Base-by-base conservation (phyloP, 495 filamentous ascomycete species). In the Jackrogersella minutella region DNA sequence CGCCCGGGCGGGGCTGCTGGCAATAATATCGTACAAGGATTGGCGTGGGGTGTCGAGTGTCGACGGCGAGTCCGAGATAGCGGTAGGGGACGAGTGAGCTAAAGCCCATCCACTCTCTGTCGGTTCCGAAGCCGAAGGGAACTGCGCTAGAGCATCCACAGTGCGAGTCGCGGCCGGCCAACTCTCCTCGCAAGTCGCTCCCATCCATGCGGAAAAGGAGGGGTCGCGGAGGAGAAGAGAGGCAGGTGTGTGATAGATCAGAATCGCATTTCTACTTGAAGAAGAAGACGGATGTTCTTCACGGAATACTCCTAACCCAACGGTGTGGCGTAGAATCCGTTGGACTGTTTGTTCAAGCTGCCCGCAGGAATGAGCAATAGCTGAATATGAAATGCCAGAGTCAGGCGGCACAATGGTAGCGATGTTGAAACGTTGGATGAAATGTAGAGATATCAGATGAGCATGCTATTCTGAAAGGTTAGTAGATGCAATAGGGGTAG, bases 361-460 rank as follows among this genome's bases (percentile, higher is more conserved):
- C 13, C 44, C 44, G 26, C 44, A 17, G 1, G 44, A 14, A 2
- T 24, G 17, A 7, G 44, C 44, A 2, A 49, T 49, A 17, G 24
- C 26, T 9, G 26, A 28, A 26, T 49, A 49, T 0, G 44, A 31
- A 31, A 49, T 17, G 1, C 44, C 44, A 13, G 24, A 17, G 2
- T 49, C 44, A 14, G 26, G 26, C 6, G 44, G 44, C 4, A 49
- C 26, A 2, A 49, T 33, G 9, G 24, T 31, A 9, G 44, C 44
- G 44, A 49, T 49, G 3, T 49, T 31, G 13, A 49, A 49, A 31
- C 44, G 44, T 17, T 49, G 44, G 24, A 49, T 49, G n/a, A 49
- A 49, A 19, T 49, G 44, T 3, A 49, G 26, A n/a, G 44, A 16
- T 4, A 49, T 49, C 1, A 49, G 16, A 49, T 49, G 13, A 8